Base-by-base conservation (phyloP, 306 rosid species). In the Corylus avellana region DNA sequence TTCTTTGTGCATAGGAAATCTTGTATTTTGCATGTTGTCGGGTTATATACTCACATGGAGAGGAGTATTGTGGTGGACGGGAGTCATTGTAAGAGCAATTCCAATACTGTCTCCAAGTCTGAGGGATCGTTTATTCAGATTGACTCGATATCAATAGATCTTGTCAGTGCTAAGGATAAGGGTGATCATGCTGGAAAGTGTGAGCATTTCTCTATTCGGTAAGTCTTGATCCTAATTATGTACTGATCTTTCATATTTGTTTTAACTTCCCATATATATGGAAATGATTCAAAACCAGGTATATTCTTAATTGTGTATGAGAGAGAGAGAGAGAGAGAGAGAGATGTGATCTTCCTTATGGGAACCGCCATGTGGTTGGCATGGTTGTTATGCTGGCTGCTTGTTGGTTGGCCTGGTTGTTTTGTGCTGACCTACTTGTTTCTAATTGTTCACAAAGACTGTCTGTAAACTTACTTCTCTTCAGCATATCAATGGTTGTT, bases 141-240 rank as follows among this genome's bases (percentile, higher is more conserved):
- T 83, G 92, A 93, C 53, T 90, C 99, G 5, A 88, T 96, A 87
- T 89, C 88, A 44, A 91, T 96, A 67, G 98, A 96, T 85, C 97
- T 96, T 69, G 73, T 82, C 46, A 80, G 85, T 77, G 78, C 88
- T 27, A 74, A 72, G 77, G 88, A 67, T 69, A 87, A 90, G 88
- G 83, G 80, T 50, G 79, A 84, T 32, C 35, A 32, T 85, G 88
- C 71, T 18, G 91, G 80, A 47, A 90, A 88, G 81, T 92, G 98
- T 80, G 96, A 91, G 64, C 97, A 93, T 84, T 95, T 95, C 83
- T 89, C 97, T 1, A 93, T 95, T 70, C 97, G 99, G 99, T 95
- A 90, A 84, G 92, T 73, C 66, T 82, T 80, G 54, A 61, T 49
- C 44, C 77, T 72, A 7, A 55, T 42, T 17, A 53, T 62, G 70